phyloP scores from a whole-genome alignment of 805 yeast genomes.

The Candida golubevii region DNA sequence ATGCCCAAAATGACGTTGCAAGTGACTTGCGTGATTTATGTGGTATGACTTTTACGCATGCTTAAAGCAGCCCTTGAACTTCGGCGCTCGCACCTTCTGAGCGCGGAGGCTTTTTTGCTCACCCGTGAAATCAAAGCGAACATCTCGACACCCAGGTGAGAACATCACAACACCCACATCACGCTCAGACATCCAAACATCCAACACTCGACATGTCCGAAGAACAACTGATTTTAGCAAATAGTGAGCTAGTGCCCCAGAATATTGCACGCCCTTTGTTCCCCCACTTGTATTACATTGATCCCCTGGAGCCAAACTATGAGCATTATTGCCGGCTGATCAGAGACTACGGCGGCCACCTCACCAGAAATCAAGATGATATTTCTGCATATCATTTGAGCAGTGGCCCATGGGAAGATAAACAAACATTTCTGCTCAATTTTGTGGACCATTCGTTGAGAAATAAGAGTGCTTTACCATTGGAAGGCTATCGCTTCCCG shows the following conservation, averaged over 20 bases:
- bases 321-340: constrained; percentile 2
- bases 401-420: constrained; percentile 8
- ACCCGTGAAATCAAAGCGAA: not conserved
- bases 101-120: too few relatives aligned
- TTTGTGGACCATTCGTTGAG: constrained; percentile 13
- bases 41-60: not conserved
- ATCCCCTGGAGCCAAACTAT: constrained; percentile 6
- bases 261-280: constrained; percentile 3
- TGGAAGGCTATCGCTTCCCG: constrained; percentile 6
- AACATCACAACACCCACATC: constrained; percentile 8
- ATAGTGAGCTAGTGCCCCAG: constrained; percentile 5
- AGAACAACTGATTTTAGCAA: constrained; percentile 4
- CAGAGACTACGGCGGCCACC: constrained; percentile 6
- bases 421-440: constrained; percentile 9
- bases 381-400: constrained; percentile 8
- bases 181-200: constrained; percentile 13
- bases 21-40: too few relatives aligned
- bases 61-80: too few relatives aligned
- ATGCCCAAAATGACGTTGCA: too few relatives aligned
- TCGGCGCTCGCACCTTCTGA: too few relatives aligned
- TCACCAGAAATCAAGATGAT: constrained; percentile 2
- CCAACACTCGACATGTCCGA: constrained; percentile 6
- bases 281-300: constrained; percentile 5
- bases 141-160: constrained; percentile 4
- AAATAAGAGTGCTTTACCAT: constrained; percentile 4